A percentile compares a stretch with the other conserved stretches of the same genome.
phyloP scores from a whole-genome alignment of 495 filamentous ascomycete genomes.

The Penicillium ochrochloron region DNA sequence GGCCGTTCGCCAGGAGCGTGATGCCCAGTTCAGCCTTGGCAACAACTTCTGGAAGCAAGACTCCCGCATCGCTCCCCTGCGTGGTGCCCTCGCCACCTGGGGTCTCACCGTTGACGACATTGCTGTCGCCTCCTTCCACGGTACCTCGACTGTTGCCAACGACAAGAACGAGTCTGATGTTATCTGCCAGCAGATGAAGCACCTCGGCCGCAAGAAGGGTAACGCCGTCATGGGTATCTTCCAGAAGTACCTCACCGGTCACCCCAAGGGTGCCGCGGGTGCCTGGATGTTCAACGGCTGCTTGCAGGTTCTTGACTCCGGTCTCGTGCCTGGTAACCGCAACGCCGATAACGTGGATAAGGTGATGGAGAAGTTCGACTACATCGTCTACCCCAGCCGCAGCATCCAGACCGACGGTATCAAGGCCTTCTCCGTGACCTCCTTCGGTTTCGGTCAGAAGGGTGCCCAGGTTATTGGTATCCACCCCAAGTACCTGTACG shows the following conservation, averaged over 20 bases:
- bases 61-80: slow-evolving; percentile 87
- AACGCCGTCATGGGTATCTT: slow-evolving; percentile 97
- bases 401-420: slow-evolving; percentile 97
- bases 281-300: slow-evolving; percentile 99
- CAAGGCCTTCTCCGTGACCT: slow-evolving; percentile 98
- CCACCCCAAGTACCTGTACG: slow-evolving; percentile 94
- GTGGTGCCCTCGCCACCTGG: slow-evolving; percentile 95
- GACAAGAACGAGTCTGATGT: slow-evolving; percentile 99
- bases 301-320: slow-evolving; percentile 90
- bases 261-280: slow-evolving; percentile 98
- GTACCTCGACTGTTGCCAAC: slow-evolving; percentile 96
- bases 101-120: slow-evolving; percentile 97
- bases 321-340: slow-evolving; percentile 93
- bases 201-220: slow-evolving; percentile 93
- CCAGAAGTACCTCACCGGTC: slow-evolving; percentile 98
- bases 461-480: slow-evolving; percentile 97
- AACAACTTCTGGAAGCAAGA: slow-evolving; percentile 99
- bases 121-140: slow-evolving; percentile 95
- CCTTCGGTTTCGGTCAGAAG: slow-evolving; percentile 99
- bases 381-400: slow-evolving; percentile 94
- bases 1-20: slow-evolving; percentile 85
- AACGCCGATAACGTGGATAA: slow-evolving; percentile 98
- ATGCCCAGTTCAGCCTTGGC: slow-evolving; percentile 85
- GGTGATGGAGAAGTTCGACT: slow-evolving; percentile 95
- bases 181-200: slow-evolving; percentile 93